phyloP scores from a whole-genome alignment of 306 rosid genomes.

The Castanopsis chinensis region DNA sequence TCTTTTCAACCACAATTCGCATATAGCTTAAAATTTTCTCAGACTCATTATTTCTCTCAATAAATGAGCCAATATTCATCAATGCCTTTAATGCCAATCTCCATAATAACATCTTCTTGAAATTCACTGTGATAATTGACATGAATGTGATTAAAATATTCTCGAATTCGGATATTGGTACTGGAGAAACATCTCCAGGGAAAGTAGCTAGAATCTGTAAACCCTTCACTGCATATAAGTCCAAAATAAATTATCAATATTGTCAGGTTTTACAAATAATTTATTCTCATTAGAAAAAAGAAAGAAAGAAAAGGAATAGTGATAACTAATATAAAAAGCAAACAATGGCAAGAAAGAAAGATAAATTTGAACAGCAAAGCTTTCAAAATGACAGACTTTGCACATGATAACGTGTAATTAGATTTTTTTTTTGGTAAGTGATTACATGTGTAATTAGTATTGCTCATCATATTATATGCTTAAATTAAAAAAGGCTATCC shows the following conservation, averaged over 20 bases:
- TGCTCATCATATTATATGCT: background rate
- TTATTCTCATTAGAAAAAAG: background rate
- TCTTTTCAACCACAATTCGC: conserved; percentile 55
- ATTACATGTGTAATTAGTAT: background rate
- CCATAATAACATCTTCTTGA: conserved; percentile 56
- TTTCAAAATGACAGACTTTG: background rate
- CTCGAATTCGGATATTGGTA: conserved; percentile 48
- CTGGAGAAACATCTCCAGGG: conserved; percentile 61
- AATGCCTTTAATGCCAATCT: conserved; percentile 66
- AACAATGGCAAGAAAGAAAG: background rate
- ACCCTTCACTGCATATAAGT: conserved; percentile 70
- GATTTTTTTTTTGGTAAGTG: too few species aligned
- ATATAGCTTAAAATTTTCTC: conserved; percentile 59
- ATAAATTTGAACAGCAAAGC: background rate
- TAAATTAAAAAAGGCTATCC: background rate
- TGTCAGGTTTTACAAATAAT: conserved; percentile 3
- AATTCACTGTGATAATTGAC: conserved; percentile 63
- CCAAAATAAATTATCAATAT: conserved; percentile 21
- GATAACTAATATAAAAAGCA: conserved; percentile 4
- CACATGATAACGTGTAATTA: background rate
- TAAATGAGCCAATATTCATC: conserved; percentile 63
- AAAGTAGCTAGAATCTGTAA: conserved; percentile 76
- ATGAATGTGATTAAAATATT: conserved; percentile 57
- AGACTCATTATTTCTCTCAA: conserved; percentile 50
- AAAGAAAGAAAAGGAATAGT: background rate